Base-by-base conservation (phyloP, 306 rosid species). In the Lablab purpureus region DNA sequence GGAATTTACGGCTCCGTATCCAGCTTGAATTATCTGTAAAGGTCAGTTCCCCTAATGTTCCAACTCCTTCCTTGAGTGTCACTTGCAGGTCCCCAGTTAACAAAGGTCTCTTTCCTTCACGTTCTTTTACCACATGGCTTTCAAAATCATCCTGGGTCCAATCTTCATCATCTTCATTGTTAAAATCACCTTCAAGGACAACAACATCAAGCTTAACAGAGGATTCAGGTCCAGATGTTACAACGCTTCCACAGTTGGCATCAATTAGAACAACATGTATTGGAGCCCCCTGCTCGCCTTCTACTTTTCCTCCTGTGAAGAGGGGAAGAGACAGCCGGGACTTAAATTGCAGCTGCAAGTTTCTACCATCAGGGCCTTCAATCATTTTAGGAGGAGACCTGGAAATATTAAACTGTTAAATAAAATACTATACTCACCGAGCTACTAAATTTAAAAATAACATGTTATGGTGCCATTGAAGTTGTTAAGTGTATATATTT, bases 231-330 rank as follows among this genome's bases (percentile, higher is more conserved):
- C 98, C 98, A 75, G 90, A 87, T 34, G 94, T 85, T 58, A 93
- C 87, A 76, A 84, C 85, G 56, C 43, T 81, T 22, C 89, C 86
- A 72, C 84, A 81, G 80, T 81, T 88, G 25, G 82, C 80, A 93
- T 96, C 99, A 77, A 89, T 40, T 81, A 96, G 85, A 75, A 96
- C 97, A 34, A 91, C 87, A 80, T 96, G 99, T 82, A 96, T 88
- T 69, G 94, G 82, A 85, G 98, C 99, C 73, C 99, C 99, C 88
- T 89, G 99, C 94, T 93, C 99, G 63, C 99, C 99, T 85, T 96
- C 99, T 36, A 96, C 98, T 86, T 96, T 96, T 85, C 99, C 99
- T 66, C 99, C 99, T 1, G 99, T 96, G 88, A 96, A 96, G 63
- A 96, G 88, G 40, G 99, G 99, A 88, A 96, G 99, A 67, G 98